A percentile compares a stretch with the other conserved stretches of the same genome.
phyloP scores from a whole-genome alignment of 2,329 filamentous ascomycete genomes.

The Incumbomyces delicatus region DNA sequence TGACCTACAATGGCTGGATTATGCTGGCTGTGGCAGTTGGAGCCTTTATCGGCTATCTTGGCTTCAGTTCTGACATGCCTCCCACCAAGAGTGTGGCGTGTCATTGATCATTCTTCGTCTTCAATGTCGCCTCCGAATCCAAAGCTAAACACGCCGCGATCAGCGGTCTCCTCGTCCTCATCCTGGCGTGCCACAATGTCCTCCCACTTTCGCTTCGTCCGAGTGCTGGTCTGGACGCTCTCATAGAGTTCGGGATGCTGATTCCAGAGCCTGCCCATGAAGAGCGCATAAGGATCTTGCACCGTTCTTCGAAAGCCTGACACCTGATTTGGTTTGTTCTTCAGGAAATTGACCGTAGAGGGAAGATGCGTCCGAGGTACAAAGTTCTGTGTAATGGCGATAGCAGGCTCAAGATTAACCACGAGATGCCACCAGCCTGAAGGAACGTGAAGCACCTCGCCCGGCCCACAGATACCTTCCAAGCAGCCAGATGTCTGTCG shows the following conservation, averaged over 20 bases:
- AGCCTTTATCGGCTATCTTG: constrained; percentile 76
- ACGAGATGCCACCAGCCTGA: constrained; percentile 97
- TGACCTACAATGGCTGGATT: constrained; percentile 99
- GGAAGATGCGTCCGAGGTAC: constrained; percentile 65
- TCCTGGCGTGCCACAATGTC: constrained; percentile 53
- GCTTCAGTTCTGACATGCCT: constrained; percentile 63
- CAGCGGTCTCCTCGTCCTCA: constrained; percentile 23
- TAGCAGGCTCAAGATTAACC: constrained; percentile 72
- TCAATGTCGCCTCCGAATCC: constrained; percentile 51
- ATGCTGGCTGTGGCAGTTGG: constrained; percentile 87
- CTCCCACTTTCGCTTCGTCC: constrained; percentile 82
- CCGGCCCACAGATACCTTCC: constrained; percentile 73
- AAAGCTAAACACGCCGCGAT: constrained; percentile 52
- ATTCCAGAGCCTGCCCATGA: constrained; percentile 57
- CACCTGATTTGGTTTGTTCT: constrained; percentile 73
- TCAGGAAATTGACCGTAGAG: constrained; percentile 69
- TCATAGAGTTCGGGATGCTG: constrained; percentile 59
- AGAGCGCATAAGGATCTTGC: constrained; percentile 62
- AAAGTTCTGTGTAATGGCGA: constrained; percentile 93
- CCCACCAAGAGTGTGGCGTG: constrained; percentile 82
- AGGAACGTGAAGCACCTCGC: constrained; percentile 85
- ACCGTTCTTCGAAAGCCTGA: constrained; percentile 72
- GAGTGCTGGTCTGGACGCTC: constrained; percentile 56
- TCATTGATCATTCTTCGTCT: constrained; percentile 53
- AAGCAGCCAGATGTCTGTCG: constrained; percentile 64